Base-by-base conservation (phyloP, 2,329 filamentous ascomycete genomes). In the Gaeumannomyces sp. region DNA sequence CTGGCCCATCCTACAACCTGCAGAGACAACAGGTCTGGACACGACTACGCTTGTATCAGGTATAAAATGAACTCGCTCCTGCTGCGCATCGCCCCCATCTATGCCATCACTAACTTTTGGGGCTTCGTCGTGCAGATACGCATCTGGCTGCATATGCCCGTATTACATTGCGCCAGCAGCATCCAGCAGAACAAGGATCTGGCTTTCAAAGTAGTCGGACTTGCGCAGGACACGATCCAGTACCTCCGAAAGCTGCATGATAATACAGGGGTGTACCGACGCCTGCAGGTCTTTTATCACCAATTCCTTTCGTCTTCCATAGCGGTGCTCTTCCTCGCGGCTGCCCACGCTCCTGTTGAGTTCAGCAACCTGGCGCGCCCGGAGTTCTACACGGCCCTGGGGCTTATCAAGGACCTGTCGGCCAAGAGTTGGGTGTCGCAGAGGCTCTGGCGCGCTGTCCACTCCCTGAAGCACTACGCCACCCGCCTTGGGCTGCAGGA, bases 91-190 rank as follows among this genome's bases (percentile, higher is more conserved):
- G n/a, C 11, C 14, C 6, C 25, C 13, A 3, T 60, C 11, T 28
- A 22, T 25, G 5, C 19, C 27, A 50, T 2, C n/a, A 14, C 33
- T 38, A 10, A 25, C 29, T 38, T 6, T 19, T 19, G 2, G 29
- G 35, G 19, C 31, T 10, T 16, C 25, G 28, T 14, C 33, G n/a
- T 53, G 19, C 58, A 71, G 78, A 91, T 96, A 77, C 89, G 93
- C 6, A 95, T 93, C 65, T 87, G 92, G 73, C 90, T 97, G 33
- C 93, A 96, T 74, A 91, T 92, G 0, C 93, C 93, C 0, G 88
- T 97, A 3, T 79, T 98, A 11, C 92, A 97, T 74, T 94, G 90
- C 25, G 87, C 91, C 4, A 90, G 87, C 16, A 93, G 89, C 70
- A 97, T 97, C 71, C 86, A 90, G 77, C 85, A 89, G 65, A 89